Conservation (phyloP, 2,329 filamentous ascomycete genomes). For the Trichoderma simmonsii region DNA sequence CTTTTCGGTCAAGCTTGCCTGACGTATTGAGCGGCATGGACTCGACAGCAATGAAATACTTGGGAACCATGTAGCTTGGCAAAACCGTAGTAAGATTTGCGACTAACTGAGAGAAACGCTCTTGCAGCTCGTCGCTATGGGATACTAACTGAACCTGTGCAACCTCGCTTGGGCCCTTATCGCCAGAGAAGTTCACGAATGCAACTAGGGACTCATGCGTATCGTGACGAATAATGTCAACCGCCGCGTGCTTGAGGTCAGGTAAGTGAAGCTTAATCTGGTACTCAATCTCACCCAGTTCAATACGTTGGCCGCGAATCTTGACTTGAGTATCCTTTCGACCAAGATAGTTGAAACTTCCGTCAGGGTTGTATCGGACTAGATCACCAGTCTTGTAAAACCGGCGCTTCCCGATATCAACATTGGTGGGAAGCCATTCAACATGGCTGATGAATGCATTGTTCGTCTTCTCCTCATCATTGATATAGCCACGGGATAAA, state of each 20-base stretch:
- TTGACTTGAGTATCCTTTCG: conserved; percentile 56
- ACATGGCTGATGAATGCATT: conserved; percentile 18
- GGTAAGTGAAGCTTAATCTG: conserved; percentile 5
- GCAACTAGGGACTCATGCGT: not conserved
- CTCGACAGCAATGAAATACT: not conserved
- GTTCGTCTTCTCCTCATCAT: conserved; percentile 21
- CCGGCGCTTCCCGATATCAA: not conserved
- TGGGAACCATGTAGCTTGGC: conserved; percentile 11
- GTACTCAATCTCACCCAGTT: conserved; percentile 33
- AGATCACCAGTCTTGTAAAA: conserved; percentile 48
- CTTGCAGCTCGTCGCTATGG: not conserved
- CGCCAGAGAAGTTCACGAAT: not conserved
- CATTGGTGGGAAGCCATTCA: not conserved
- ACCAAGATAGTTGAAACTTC: conserved; percentile 42
- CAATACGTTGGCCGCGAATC: conserved; percentile 52
- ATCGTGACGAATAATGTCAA: not conserved
- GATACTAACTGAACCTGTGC: not conserved
- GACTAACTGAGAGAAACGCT: not conserved
- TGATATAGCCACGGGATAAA: conserved; percentile 24
- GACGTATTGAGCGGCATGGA: not conserved
- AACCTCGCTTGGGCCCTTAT: not conserved
- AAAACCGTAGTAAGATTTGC: not conserved
- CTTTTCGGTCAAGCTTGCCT: not conserved
- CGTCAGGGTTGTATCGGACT: conserved; percentile 38
- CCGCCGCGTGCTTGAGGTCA: not conserved